phyloP scores from a whole-genome alignment of 345 rosid species.

The Eucalyptus marginata region DNA sequence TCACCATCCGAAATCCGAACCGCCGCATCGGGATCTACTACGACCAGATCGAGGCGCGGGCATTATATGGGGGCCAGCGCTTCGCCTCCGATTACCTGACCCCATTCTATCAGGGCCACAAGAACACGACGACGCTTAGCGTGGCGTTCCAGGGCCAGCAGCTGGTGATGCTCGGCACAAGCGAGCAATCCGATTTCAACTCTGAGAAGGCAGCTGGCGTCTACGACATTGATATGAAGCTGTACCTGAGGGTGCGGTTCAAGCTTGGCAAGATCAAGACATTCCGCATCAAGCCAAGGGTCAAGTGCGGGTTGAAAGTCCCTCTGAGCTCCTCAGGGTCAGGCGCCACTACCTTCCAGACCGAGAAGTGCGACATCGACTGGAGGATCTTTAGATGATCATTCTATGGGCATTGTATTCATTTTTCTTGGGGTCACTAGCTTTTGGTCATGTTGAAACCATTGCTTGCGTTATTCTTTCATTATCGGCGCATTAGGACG shows the following conservation, averaged over 20 bases:
- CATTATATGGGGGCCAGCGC: constrained; percentile 1
- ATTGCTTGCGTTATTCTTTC: neutral
- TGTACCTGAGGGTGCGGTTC: constrained; percentile 13
- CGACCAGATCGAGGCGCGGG: constrained; percentile 14
- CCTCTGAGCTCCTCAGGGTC: neutral
- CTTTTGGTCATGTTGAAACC: neutral
- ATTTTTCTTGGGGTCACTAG: neutral
- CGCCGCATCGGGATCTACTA: constrained; percentile 25
- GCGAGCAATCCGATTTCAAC: neutral
- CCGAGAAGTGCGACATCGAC: constrained; percentile 4
- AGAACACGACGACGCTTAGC: constrained; percentile 1
- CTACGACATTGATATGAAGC: constrained; percentile 5
- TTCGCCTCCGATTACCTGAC: neutral
- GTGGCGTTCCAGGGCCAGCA: neutral
- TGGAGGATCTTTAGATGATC: neutral
- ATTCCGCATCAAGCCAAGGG: constrained; percentile 2
- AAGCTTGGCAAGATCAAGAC: constrained; percentile 12
- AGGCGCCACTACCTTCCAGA: neutral
- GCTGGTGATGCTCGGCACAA: neutral
- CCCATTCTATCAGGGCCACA: constrained; percentile 15
- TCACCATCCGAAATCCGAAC: constrained; percentile 26
- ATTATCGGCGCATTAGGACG: neutral
- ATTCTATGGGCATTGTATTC: neutral
- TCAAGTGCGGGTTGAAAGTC: constrained; percentile 7
- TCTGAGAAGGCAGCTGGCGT: neutral